A percentile compares a stretch with the other conserved stretches of the same genome.
Conservation (phyloP, 139 green algal genomes). For the Ostreobium quekettii region DNA sequence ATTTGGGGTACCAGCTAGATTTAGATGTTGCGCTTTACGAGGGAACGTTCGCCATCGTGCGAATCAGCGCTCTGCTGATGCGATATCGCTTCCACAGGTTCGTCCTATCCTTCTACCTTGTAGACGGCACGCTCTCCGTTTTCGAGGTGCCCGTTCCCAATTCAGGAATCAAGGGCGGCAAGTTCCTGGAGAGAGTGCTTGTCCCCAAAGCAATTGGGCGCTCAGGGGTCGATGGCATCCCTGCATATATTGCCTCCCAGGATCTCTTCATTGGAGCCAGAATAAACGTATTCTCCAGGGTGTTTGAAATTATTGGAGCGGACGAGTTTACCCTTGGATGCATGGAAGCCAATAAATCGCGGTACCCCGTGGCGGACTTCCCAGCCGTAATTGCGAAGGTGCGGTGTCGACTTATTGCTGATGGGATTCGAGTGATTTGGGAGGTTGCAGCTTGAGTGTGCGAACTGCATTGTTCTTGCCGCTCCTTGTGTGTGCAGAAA, state of each 20-base stretch:
- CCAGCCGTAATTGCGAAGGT: background rate
- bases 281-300: constrained; percentile 48
- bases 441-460: no score
- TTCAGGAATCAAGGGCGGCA: constrained; percentile 60
- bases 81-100: constrained; percentile 46
- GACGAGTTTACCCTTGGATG: constrained; percentile 61
- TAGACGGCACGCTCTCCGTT: constrained; percentile 59
- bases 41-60: no score
- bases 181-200: constrained; percentile 64
- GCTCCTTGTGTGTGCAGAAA: no score
- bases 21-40: no score
- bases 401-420: no score
- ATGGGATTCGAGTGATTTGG: no score
- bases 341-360: constrained; percentile 46
- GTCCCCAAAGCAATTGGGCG: constrained; percentile 24
- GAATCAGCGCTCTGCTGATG: no score
- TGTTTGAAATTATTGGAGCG: constrained; percentile 59
- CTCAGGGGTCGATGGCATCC: background rate
- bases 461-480: no score
- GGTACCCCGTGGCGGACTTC: constrained; percentile 33
- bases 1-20: no score
- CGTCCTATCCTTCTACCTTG: constrained; percentile 65
- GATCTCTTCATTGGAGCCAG: constrained; percentile 56
- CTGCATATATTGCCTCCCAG: constrained; percentile 24
- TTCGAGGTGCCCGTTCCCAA: constrained; percentile 71